Conservation (phyloP, 176 grass and related monocot genomes). For the bread wheat (Triticum aestivum) region DNA sequence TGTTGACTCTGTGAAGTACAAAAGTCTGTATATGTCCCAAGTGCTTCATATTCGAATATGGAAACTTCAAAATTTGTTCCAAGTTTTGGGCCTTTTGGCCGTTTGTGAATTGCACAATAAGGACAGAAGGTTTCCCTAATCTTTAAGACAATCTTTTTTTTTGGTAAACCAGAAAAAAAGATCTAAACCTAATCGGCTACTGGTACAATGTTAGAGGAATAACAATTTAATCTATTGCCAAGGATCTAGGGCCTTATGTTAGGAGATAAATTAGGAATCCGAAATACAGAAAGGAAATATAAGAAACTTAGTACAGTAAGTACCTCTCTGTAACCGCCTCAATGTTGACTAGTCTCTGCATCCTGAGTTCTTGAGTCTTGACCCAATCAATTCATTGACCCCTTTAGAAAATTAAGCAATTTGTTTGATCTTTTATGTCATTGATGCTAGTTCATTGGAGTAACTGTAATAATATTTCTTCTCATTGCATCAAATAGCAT, state of each 20-base stretch:
- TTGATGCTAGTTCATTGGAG: neutral
- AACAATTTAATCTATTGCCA: no score
- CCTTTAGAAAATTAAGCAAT: neutral
- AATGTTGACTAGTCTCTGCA: neutral
- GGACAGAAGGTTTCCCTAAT: neutral
- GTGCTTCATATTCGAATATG: neutral
- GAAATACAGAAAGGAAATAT: no score
- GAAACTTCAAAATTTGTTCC: neutral
- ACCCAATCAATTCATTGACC: neutral
- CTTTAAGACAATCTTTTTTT: neutral
- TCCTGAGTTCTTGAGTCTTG: neutral
- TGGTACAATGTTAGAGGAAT: no score
- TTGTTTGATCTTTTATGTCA: neutral
- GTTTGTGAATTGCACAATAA: neutral
- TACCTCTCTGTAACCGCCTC: no score
- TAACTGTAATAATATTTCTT: slow-evolving; percentile 15
- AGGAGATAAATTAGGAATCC: no score
- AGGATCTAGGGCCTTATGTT: no score
- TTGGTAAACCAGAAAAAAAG: neutral
- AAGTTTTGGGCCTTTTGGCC: neutral
- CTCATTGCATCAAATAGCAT: slow-evolving; percentile 5
- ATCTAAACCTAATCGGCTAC: no score
- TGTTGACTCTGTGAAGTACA: neutral
- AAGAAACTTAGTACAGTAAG: no score
- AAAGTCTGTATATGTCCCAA: neutral